phyloP scores from a whole-genome alignment of 345 rosid genomes.

The Psidium friedrichsthalianum region DNA sequence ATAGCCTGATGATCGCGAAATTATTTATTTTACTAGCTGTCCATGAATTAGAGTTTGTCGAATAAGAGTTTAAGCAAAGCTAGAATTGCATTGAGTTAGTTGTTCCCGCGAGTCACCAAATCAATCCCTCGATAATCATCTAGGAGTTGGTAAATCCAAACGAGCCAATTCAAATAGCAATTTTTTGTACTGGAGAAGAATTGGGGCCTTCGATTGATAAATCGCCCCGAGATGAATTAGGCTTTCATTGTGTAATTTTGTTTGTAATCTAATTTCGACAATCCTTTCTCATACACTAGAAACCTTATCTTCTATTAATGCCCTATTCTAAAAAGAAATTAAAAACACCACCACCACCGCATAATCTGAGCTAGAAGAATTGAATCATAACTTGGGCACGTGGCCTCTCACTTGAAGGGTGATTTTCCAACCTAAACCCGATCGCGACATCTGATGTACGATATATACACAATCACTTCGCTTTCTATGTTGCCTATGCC shows the following conservation, averaged over 20 bases:
- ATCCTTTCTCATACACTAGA: no score
- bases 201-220: background rate
- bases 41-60: background rate
- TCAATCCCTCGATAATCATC: background rate
- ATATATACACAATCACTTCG: background rate
- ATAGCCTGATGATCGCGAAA: background rate
- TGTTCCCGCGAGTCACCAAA: background rate
- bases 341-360: no score
- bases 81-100: background rate
- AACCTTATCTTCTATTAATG: background rate
- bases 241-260: background rate
- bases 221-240: background rate
- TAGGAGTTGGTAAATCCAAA: background rate
- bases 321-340: no score
- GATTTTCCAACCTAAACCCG: background rate
- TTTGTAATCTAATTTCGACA: background rate
- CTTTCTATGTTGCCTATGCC: no score
- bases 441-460: background rate
- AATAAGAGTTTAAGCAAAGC: background rate
- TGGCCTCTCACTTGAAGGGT: background rate
- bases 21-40: background rate
- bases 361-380: no score
- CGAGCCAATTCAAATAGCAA: background rate
- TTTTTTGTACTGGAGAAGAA: background rate
- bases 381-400: background rate